Evolutionary conservation across 495 filamentous ascomycete species (phyloP).

Genomic region (Penicillium daleae): DNA sequence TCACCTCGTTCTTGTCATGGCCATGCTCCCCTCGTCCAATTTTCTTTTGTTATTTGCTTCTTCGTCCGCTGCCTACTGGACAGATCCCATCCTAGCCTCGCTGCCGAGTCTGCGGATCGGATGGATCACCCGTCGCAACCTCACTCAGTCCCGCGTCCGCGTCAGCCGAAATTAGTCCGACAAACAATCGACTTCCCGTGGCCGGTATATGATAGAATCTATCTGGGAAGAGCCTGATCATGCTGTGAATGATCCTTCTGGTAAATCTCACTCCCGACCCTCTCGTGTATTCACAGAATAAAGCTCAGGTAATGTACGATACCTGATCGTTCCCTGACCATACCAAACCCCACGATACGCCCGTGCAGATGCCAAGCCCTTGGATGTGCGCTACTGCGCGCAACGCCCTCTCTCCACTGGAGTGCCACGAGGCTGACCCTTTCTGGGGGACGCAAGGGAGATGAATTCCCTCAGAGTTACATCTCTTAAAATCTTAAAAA

Average conservation of each 20-base stretch:
- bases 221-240: too few relatives aligned
- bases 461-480: conserved; percentile 15
- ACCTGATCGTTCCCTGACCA: not conserved
- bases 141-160: not conserved
- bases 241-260: too few relatives aligned
- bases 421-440: conserved; percentile 31
- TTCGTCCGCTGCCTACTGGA: conserved; percentile 4
- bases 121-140: not conserved
- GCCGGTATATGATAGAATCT: too few relatives aligned
- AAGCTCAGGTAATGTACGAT: not conserved
- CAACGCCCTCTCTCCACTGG: conserved; percentile 22
- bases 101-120: not conserved
- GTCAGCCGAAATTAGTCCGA: not conserved
- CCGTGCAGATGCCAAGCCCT: conserved; percentile 19
- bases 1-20: not conserved
- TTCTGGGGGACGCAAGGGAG: conserved; percentile 16
- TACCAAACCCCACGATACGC: not conserved
- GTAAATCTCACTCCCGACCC: too few relatives aligned
- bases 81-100: not conserved
- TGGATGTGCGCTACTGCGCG: conserved; percentile 16
- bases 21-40: not conserved
- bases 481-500: not conserved
- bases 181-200: too few relatives aligned
- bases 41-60: not conserved
- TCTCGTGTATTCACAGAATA: too few relatives aligned